These are phyloP conservation scores for Alternaria consortialis DNA, from an alignment of 2,329 filamentous ascomycete species.

Conservation along the genomic window DNA sequence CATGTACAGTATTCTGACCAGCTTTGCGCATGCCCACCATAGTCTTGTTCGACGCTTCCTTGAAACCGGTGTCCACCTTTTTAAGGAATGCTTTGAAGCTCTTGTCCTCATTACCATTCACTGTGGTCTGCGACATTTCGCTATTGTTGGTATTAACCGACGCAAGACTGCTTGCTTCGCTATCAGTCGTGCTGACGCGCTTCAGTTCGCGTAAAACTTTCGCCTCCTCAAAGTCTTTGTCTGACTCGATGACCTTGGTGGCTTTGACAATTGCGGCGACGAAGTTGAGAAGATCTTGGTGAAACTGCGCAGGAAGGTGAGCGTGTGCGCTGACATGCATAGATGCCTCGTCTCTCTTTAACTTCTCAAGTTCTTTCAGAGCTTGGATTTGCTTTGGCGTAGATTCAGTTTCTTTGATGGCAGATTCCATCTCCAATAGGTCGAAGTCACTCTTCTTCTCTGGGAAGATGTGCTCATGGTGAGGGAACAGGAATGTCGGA, in stretches of 20 bases:
- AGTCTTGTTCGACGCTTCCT: conserved; percentile 47
- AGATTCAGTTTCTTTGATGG: conserved; percentile 55
- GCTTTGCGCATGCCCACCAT: conserved; percentile 60
- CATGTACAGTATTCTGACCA: conserved; percentile 52
- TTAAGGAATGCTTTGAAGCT: conserved; percentile 37
- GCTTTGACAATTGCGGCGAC: conserved; percentile 65
- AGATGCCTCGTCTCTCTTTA: conserved; percentile 58
- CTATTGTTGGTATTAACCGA: conserved; percentile 30
- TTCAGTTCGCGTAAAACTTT: conserved; percentile 39
- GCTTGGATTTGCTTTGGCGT: conserved; percentile 55
- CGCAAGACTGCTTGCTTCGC: conserved; percentile 32
- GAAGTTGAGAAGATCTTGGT: conserved; percentile 63
- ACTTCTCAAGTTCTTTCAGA: conserved; percentile 52
- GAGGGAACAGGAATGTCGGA: conserved; percentile 61
- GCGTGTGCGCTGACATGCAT: conserved; percentile 60
- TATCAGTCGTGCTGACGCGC: conserved; percentile 37
- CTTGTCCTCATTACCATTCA: conserved; percentile 25
- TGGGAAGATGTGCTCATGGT: conserved; percentile 64
- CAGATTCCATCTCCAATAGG: conserved; percentile 46
- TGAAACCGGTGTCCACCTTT: conserved; percentile 40
- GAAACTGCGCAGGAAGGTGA: conserved; percentile 60
- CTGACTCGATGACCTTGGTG: conserved; percentile 64
- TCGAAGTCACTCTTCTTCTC: conserved; percentile 48
- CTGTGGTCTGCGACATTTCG: conserved; percentile 20
- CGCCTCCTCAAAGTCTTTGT: conserved; percentile 57